phyloP scores from a whole-genome alignment of 2,329 filamentous ascomycete species.

The Fusarium paranaense region DNA sequence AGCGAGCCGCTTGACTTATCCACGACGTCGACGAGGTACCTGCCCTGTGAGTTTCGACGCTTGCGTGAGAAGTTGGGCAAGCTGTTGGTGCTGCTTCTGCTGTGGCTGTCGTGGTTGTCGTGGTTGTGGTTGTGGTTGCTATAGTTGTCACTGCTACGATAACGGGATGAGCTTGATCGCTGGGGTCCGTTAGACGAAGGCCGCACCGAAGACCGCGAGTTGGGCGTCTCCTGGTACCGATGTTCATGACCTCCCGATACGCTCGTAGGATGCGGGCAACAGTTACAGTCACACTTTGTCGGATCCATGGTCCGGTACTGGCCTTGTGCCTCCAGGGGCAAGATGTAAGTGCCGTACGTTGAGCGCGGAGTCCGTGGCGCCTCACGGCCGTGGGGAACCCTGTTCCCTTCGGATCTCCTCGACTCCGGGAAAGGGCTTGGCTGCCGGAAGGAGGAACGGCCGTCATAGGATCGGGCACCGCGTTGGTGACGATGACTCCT shows the following conservation, averaged over 20 bases:
- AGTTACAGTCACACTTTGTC: constrained; percentile 37
- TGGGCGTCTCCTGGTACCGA: not conserved
- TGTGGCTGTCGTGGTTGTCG: not conserved
- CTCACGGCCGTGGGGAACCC: not conserved
- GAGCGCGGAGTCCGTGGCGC: not conserved
- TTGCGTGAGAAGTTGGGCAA: not conserved
- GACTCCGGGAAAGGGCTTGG: not conserved
- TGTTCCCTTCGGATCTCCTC: constrained; percentile 11
- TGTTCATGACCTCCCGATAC: constrained; percentile 17
- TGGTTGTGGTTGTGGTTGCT: not conserved
- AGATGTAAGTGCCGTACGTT: constrained; percentile 40
- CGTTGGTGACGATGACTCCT: not conserved
- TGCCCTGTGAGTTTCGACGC: constrained; percentile 7
- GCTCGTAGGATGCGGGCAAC: constrained; percentile 39
- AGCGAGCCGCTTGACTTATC: constrained; percentile 32
- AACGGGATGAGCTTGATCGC: not conserved
- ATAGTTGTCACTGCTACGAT: not conserved
- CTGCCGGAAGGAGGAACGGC: not conserved
- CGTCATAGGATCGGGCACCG: not conserved
- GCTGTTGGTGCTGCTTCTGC: not conserved
- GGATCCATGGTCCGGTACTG: constrained; percentile 34
- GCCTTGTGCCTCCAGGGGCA: constrained; percentile 27
- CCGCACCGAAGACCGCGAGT: not conserved
- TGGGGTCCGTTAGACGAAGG: not conserved
- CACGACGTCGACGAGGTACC: constrained; percentile 35